Base-by-base conservation (phyloP, 495 filamentous ascomycete genomes). In the Pseudotulostoma volvatum region DNA sequence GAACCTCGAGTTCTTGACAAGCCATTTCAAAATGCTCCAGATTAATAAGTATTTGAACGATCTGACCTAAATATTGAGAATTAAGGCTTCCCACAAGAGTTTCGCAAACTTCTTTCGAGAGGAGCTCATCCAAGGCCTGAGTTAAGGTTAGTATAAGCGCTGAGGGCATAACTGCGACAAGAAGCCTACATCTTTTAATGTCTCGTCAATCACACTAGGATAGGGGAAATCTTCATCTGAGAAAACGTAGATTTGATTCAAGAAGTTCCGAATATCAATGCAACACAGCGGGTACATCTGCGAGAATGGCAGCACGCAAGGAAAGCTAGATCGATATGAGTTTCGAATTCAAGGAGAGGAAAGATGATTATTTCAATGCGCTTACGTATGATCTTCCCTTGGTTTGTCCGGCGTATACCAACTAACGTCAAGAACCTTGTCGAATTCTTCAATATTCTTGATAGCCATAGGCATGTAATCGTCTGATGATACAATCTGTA, bases 401-500 rank as follows among this genome's bases (percentile, higher is more conserved):
- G 77, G 55, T 40, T 78, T 83, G 8, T 90, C 83, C 32, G 84
- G 85, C 7, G 67, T 77, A 52, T 90, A 94, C 86, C 87, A 96
- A 55, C 76, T 88, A 38, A 94, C 84, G 40, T 79, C 83, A 46
- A 93, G 73, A 17, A 99, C 87, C 49, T 93, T 92, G 44, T 93
- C 82, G 53, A 92, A 95, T 48, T 95, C 85, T 40, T 92, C 86
- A n/a, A 67, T 46, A 17, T 77, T 82, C 42, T 81, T 77, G 48
- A 95, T 92, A 4, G 82, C 77, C 92, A 99, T 96, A 14, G 92
- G 92, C 87, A 96, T 95, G 57, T 96, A 99, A 54, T 99, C 90
- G 54, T 99, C 90, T 9, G 85, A 93, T 8, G 78, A 82, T 18
- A 99, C 84, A 55, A 94, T 93, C 76, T 90, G 42, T 33, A 23